Conservation (phyloP, 768 basidiomycete species). For the Hortiboletus campestris region DNA sequence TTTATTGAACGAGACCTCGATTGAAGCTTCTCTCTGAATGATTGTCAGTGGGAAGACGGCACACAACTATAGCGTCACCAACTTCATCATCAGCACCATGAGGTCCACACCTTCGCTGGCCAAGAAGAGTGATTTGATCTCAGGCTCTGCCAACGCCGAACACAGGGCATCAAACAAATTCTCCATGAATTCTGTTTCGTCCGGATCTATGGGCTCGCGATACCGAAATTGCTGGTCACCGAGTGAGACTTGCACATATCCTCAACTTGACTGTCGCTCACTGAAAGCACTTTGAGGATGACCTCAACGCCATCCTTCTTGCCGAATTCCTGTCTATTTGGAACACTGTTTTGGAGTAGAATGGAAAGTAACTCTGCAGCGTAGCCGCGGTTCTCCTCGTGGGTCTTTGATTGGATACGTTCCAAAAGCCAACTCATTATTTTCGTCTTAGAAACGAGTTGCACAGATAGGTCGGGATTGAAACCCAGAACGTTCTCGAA, state of each 20-base stretch:
- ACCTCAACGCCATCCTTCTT: slow-evolving; percentile 77
- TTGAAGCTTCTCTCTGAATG: slow-evolving; percentile 72
- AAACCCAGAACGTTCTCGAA: slow-evolving; percentile 93
- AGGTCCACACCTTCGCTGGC: slow-evolving; percentile 91
- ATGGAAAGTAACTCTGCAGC: slow-evolving; percentile 94
- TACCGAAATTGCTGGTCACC: slow-evolving; percentile 74
- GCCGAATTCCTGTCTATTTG: slow-evolving; percentile 67
- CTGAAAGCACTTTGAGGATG: slow-evolving; percentile 74
- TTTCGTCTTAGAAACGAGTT: slow-evolving; percentile 71
- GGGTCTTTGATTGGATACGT: slow-evolving; percentile 66
- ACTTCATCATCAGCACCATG: slow-evolving; percentile 99
- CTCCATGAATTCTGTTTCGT: slow-evolving; percentile 98
- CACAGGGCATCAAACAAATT: slow-evolving; percentile 91
- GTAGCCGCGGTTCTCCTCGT: slow-evolving; percentile 91
- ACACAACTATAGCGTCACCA: slow-evolving; percentile 24
- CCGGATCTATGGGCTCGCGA: slow-evolving; percentile 79
- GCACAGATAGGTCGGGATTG: slow-evolving; percentile 69
- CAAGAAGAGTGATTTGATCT: slow-evolving; percentile 80
- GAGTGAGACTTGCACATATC: slow-evolving; percentile 11
- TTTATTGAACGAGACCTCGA: slow-evolving; percentile 86
- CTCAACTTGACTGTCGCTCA: slow-evolving; percentile 40
- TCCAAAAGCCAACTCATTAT: slow-evolving; percentile 78
- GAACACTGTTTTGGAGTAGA: slow-evolving; percentile 69
- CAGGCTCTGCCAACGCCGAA: slow-evolving; percentile 74
- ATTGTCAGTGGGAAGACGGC: not conserved